A percentile compares a stretch with the other conserved stretches of the same genome.
Conservation (phyloP, 1,284 basidiomycete species). For the Cutaneotrichosporon sp. region DNA sequence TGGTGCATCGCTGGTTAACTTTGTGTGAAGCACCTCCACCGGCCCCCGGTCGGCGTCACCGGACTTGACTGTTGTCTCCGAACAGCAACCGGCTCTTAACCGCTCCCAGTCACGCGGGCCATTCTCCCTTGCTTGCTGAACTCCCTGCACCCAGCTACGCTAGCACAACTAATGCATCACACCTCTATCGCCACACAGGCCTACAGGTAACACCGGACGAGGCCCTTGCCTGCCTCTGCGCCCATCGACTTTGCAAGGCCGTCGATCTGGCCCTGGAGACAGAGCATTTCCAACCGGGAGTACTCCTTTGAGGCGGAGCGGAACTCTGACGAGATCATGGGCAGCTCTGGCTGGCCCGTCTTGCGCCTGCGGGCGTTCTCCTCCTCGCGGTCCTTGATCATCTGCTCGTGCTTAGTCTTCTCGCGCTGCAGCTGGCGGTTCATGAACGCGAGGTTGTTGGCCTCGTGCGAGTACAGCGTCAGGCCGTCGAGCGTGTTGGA, state of each 20-base stretch:
- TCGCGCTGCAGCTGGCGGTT: constrained; percentile 87
- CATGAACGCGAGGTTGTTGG: constrained; percentile 89
- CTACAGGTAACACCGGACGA: constrained; percentile 46
- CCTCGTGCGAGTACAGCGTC: constrained; percentile 80
- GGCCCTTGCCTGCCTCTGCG: constrained; percentile 58
- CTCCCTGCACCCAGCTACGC: too few species aligned
- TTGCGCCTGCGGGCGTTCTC: constrained; percentile 78
- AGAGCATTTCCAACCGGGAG: constrained; percentile 80
- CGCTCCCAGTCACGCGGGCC: too few species aligned
- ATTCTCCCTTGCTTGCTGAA: too few species aligned
- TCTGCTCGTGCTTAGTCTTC: constrained; percentile 71
- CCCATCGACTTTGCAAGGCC: constrained; percentile 72
- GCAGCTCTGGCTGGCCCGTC: constrained; percentile 79
- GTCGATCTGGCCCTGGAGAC: constrained; percentile 80
- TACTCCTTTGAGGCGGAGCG: constrained; percentile 87
- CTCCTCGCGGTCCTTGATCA: constrained; percentile 76
- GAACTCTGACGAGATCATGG: constrained; percentile 74
- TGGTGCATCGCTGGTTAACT: too few species aligned
- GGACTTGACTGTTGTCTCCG: too few species aligned
- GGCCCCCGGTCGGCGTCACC: too few species aligned
- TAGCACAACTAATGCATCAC: constrained; percentile 11
- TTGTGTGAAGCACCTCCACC: too few species aligned
- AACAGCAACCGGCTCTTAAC: too few species aligned
- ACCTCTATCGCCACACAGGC: constrained; percentile 3
- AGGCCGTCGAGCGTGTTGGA: constrained; percentile 78